Evolutionary conservation across 257 asterid genomes (phyloP), one percentile per base, ranked within the genome.

Genomic region (Henckelia pumila): DNA sequence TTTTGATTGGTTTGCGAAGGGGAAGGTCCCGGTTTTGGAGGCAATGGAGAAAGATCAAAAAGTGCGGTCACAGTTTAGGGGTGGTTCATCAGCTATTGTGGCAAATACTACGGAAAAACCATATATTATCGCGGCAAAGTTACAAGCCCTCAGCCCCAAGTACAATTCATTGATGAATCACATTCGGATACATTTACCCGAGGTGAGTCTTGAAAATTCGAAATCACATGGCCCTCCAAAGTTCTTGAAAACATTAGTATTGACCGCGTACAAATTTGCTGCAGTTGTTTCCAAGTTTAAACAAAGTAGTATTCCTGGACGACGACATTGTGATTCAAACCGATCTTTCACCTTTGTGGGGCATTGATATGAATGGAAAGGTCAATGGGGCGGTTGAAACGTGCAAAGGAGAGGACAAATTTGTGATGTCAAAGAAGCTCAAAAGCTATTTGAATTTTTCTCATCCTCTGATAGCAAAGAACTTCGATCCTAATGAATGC

Each of bases 331-430:
- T 91, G 67, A 80, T 94, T 65, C 99, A 94, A 75, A 83, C 95
- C 13, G 99, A 94, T 76, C 91, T 94, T 66, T 85, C 97, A 6
- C 89, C 91, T 78, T 85, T 94, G 23, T 94, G 99, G 99, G 91
- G 87, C 67, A 80, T 91, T 21, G 88, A 94, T 78, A 81, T 91
- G 97, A 78, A 82, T 0, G 99, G 96, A 57, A 94, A 91, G 69
- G 97, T 94, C 53, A 91, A 94, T 22, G 97, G 97, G 57, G 99
- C 99, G 21, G 99, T 88, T 47, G 90, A 94, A 71, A 94, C 99
- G 6, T 94, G 99, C 37, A 77, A 75, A 77, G 99, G 99, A 64
- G 86, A 72, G 63, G 99, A 94, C 74, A 85, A 78, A 59, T 88
- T 72, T 69, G 99, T 91, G 72, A 94, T 94, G 99, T 94, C 96